Evolutionary conservation across 2,329 filamentous ascomycete genomes (phyloP).

Genomic region (Venturia aucupariae): DNA sequence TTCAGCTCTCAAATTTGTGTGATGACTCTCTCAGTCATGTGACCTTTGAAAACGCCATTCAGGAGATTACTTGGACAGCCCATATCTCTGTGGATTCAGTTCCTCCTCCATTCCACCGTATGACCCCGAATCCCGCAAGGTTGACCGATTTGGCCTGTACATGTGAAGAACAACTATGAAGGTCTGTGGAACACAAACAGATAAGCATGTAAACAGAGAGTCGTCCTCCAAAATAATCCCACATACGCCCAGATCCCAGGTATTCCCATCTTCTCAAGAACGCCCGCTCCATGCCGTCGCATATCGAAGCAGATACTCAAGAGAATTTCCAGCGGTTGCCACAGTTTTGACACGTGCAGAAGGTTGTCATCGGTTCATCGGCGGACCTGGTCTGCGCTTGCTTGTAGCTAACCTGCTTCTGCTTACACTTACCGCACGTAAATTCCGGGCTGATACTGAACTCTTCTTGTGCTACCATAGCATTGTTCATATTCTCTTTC

Average conservation of each 20-base stretch:
- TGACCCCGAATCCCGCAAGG: neutral
- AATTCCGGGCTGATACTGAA: slow-evolving; percentile 83
- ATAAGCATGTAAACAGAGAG: neutral
- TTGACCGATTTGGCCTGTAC: neutral
- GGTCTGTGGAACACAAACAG: neutral
- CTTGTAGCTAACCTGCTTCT: slow-evolving; percentile 90
- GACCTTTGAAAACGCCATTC: neutral
- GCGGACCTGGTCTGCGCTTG: slow-evolving; percentile 93
- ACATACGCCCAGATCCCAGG: neutral
- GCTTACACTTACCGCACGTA: slow-evolving; percentile 82
- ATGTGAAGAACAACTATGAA: neutral
- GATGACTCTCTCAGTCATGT: neutral
- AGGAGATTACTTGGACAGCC: neutral
- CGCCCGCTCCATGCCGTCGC: slow-evolving; percentile 6
- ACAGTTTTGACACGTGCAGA: slow-evolving; percentile 45
- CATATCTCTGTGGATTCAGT: neutral
- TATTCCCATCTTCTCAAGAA: neutral
- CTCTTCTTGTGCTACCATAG: slow-evolving; percentile 86
- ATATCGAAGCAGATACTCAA: slow-evolving; percentile 16
- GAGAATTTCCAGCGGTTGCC: slow-evolving; percentile 43
- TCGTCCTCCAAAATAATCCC: neutral
- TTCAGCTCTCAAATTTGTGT: neutral
- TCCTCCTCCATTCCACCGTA: neutral
- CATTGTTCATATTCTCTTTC: slow-evolving; percentile 93
- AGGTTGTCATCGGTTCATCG: slow-evolving; percentile 70